Evolutionary conservation across 2,329 filamentous ascomycete genomes (phyloP), one percentile per base, ranked within the genome.

Genomic region (Penicillium sp.): DNA sequence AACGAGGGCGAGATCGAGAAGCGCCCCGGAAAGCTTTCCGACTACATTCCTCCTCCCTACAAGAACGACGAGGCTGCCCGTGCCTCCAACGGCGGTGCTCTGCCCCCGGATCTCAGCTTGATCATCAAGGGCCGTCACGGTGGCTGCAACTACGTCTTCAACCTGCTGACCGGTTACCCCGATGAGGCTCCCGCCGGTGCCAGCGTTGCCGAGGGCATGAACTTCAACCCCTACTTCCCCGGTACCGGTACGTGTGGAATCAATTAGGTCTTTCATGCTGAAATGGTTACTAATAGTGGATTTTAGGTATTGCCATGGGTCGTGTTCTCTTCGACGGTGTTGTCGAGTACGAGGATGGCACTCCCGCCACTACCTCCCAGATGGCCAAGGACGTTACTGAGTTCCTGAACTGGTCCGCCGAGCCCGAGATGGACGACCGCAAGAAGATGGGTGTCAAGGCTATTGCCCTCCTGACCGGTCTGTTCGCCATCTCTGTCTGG

Each of bases 401-500:
- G 81, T 99, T 99, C 84, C 85, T 99, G 75, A 98, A 99, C 88
- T 99, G 95, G 95, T 85, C 95, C 53, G 93, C 95, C 57, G 95
- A 99, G 83, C 95, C 95, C 48, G 95, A 99, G 84, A 96, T 97
- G 92, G 95, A 99, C 74, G 89, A 97, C 76, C 90, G 95, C 75
- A 99, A 99, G 90, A 95, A 92, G 84, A 99, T 98, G 95, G 95
- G 95, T 72, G 87, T 96, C 86, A 98, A 99, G 88, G 90, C 96
- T 53, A 78, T 99, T 69, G 87, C 90, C 66, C 86, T 96, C 66
- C 86, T 87, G 54, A 84, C 89, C 60, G 86, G 88, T 61, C 83
- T 99, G 63, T 90, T 91, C 74, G 91, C 91, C 56, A 72, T 98
- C 71, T 96, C 90, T 77, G 86, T 99, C 70, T 99, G 93, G 92